Evolutionary conservation across 805 yeast species (phyloP).

Genomic region (Metschnikowia borealis): DNA sequence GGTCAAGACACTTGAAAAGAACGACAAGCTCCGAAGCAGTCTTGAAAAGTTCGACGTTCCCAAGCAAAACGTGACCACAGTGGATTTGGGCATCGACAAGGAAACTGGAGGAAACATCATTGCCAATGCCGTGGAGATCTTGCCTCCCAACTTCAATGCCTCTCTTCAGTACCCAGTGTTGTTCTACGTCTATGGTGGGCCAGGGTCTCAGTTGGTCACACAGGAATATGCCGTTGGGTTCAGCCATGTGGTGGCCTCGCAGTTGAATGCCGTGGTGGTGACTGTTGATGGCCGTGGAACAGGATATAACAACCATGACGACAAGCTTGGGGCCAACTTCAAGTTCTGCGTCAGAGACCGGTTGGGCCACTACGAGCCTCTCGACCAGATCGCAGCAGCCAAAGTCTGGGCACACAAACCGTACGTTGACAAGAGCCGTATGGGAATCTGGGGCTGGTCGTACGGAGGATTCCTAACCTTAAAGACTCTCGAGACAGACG

Average conservation of each 20-base stretch:
- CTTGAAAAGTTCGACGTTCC: slow-evolving; percentile 56
- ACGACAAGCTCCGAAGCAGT: slow-evolving; percentile 37
- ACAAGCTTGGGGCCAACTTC: slow-evolving; percentile 48
- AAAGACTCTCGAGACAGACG: slow-evolving; percentile 80
- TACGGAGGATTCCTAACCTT: slow-evolving; percentile 94
- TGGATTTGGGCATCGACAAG: slow-evolving; percentile 50
- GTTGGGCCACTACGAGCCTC: slow-evolving; percentile 77
- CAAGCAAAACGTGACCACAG: slow-evolving; percentile 44
- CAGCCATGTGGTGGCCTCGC: slow-evolving; percentile 73
- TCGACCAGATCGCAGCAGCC: slow-evolving; percentile 86
- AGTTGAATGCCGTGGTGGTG: slow-evolving; percentile 78
- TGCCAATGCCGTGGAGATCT: slow-evolving; percentile 69
- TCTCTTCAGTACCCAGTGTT: slow-evolving; percentile 72
- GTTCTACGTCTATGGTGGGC: slow-evolving; percentile 93
- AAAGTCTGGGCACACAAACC: slow-evolving; percentile 56
- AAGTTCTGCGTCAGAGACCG: slow-evolving; percentile 77
- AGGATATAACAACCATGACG: slow-evolving; percentile 67
- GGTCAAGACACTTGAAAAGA: slow-evolving; percentile 45
- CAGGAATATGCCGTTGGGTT: slow-evolving; percentile 59
- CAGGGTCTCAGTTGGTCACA: slow-evolving; percentile 81
- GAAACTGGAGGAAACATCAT: slow-evolving; percentile 41
- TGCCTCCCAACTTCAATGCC: slow-evolving; percentile 69
- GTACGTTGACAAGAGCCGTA: slow-evolving; percentile 63
- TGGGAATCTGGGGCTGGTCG: slow-evolving; percentile 98
- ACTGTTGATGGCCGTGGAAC: slow-evolving; percentile 98